Evolutionary conservation across 2,329 filamentous ascomycete species (phyloP), one percentile per base, ranked within the genome.

Genomic region (Fusarium sublunatum): DNA sequence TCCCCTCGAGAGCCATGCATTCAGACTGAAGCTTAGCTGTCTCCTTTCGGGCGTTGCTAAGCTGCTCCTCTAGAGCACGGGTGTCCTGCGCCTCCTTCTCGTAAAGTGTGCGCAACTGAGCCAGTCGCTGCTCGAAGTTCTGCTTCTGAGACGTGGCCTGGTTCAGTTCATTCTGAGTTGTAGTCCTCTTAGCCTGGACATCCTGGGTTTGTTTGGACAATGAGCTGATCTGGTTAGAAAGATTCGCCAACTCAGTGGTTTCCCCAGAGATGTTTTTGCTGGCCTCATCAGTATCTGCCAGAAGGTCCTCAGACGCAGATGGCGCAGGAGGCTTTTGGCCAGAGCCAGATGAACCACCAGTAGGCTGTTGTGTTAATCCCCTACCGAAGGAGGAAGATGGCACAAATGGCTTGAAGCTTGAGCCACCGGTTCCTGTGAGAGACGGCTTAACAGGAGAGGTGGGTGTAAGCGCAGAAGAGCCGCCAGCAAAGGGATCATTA

Each of bases 181-280:
- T 86, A 6, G 82, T 85, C 63, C 93, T 90, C 77, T 97, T 94
- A 31, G 84, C 87, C 74, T 96, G 92, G 2, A 97, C 90, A 68
- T 94, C 92, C 73, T 97, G 92, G 88, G 96, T 97, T 78, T 99
- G 93, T 72, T 90, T 96, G 0, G 93, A 91, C 52, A 99, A 79
- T 3, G 91, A 94, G 29, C 92, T 89, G 64, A 99, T 92, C 76
- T 98, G 95, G 75, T 96, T 98, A 1, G 94, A 97, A 68, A 99
- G 83, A 73, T 99, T 98, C 47, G 93, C 95, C 55, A 99, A 83
- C 75, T 99, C 95, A 0, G 91, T 90, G 3, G 93, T 95, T 73
- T 99, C 95, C 64, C 88, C 90, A 1, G 91, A 95, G 25, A 98
- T 81, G 74, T 91, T 96, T 76, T 91, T 95, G 77, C 89, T 94